A percentile compares a stretch with the other conserved stretches of the same genome.
These are phyloP conservation scores for Umbelopsis sp. DNA, from an alignment of 371 early-diverging fungal species.

Conservation along the genomic window DNA sequence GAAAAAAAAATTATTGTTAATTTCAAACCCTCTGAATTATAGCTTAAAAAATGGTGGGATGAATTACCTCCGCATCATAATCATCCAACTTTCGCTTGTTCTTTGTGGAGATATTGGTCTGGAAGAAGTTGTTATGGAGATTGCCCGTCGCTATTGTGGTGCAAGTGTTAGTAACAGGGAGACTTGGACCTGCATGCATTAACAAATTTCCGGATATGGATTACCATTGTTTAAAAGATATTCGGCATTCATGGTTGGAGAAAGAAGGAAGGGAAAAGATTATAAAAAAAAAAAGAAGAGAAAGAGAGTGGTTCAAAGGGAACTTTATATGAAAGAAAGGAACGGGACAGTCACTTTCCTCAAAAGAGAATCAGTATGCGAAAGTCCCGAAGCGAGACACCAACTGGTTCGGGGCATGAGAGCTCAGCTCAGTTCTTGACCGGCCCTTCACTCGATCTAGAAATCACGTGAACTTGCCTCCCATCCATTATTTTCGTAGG, in stretches of 20 bases:
- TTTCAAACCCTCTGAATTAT: neutral
- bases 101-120: neutral
- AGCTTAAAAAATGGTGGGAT: neutral
- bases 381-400: conserved; percentile 3
- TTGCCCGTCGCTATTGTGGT: neutral
- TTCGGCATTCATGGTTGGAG: conserved; percentile 5
- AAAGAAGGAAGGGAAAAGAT: neutral
- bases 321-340: conserved; percentile 12
- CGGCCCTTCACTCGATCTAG: neutral
- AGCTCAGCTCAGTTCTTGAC: neutral
- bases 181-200: conserved; percentile 2
- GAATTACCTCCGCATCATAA: conserved; percentile 12
- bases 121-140: neutral
- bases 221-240: conserved; percentile 18
- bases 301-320: neutral
- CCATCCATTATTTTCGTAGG: neutral
- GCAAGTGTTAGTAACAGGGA: neutral
- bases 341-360: conserved; percentile 17
- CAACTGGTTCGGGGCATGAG: neutral
- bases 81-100: conserved; percentile 15
- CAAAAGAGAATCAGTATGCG: neutral
- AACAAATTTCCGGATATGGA: conserved; percentile 16
- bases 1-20: neutral
- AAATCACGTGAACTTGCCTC: neutral
- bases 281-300: neutral